These are phyloP conservation scores for Penicillium samsonianum DNA, from an alignment of 495 filamentous ascomycete species.

Conservation along the genomic window DNA sequence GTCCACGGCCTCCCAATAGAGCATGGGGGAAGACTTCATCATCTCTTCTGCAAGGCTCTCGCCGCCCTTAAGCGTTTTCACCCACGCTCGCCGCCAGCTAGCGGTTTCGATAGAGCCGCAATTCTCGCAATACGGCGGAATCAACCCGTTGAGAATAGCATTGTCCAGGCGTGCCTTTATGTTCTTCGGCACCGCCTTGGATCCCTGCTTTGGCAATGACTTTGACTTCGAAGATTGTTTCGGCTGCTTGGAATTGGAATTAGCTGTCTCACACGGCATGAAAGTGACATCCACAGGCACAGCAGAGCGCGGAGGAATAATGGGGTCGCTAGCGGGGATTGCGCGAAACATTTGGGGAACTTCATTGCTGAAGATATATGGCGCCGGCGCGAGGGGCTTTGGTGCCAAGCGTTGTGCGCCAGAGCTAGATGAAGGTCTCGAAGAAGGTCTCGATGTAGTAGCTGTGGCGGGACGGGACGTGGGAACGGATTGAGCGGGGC, in stretches of 20 bases:
- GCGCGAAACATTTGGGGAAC: slow-evolving; percentile 38
- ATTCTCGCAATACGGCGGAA: slow-evolving; percentile 85
- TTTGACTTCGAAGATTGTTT: slow-evolving; percentile 29
- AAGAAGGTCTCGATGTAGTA: slow-evolving; percentile 38
- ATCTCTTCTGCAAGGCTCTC: slow-evolving; percentile 65
- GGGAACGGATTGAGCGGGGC: not conserved
- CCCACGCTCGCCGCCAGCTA: slow-evolving; percentile 90
- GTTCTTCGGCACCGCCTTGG: slow-evolving; percentile 38
- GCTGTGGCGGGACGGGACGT: not conserved
- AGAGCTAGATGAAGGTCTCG: slow-evolving; percentile 42
- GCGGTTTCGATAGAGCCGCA: slow-evolving; percentile 94
- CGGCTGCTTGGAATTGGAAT: not conserved
- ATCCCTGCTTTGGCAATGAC: slow-evolving; percentile 39
- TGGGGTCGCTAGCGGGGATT: slow-evolving; percentile 60
- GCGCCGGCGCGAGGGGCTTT: slow-evolving; percentile 44
- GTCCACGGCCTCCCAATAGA: slow-evolving; percentile 62
- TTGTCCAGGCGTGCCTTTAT: slow-evolving; percentile 57
- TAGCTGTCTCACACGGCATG: slow-evolving; percentile 3
- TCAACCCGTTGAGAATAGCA: slow-evolving; percentile 67
- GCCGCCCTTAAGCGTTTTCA: slow-evolving; percentile 61
- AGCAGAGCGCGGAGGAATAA: slow-evolving; percentile 41
- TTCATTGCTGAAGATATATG: slow-evolving; percentile 35
- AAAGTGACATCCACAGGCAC: slow-evolving; percentile 25
- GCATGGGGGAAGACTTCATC: slow-evolving; percentile 64
- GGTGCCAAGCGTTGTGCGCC: slow-evolving; percentile 37